Evolutionary conservation across 202 grass and related monocot species (phyloP), one percentile per base, ranked within the genome.

Genomic region (Eragrostis tef): DNA sequence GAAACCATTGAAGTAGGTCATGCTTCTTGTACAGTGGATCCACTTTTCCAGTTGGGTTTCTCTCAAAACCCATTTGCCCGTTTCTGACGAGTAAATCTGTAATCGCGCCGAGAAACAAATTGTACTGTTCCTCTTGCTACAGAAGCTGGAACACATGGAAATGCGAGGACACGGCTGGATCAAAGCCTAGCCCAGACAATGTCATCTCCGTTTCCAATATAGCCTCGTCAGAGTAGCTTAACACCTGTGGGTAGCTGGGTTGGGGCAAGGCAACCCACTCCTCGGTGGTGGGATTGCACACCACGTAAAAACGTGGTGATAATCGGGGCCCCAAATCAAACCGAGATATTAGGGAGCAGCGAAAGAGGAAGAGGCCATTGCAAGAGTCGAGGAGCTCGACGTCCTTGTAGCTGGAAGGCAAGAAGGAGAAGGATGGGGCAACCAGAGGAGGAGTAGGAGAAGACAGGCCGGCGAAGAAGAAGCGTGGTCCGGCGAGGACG

Each of bases 281-380:
- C 16, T 20, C 0, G 10, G 59, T 64, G 6, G 45, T 17, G 6
- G 75, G 75, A 65, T 64, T 36, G 59, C 59, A 64, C 59, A 78
- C 17, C 1, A 77, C 24, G 57, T 77, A 77, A 15, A 56, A 34
- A 3, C 5, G 74, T 3, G 44, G 9, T 10, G 15, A 16, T 17
- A 16, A 51, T 51, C 2, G 11, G 11, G 14, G 49, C 49, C 17
- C 14, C 15, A 16, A 51, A 51, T 6, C 5, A 51, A 17, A 5
- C 49, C 15, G 0, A 17, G 49, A 3, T 17, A 15, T 51, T 17
- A 51, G 49, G 15, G 36, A 68, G 41, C 52, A 56, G 17, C 19
- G 52, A 7, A 56, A 74, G 57, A 86, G 67, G 68, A 80, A 43
- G 59, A 86, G 65, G 27, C 67, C 67, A 6, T 86, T 80, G 44